phyloP scores from a whole-genome alignment of 371 early-diverging fungal genomes.

The Syncephalastrum monosporum region DNA sequence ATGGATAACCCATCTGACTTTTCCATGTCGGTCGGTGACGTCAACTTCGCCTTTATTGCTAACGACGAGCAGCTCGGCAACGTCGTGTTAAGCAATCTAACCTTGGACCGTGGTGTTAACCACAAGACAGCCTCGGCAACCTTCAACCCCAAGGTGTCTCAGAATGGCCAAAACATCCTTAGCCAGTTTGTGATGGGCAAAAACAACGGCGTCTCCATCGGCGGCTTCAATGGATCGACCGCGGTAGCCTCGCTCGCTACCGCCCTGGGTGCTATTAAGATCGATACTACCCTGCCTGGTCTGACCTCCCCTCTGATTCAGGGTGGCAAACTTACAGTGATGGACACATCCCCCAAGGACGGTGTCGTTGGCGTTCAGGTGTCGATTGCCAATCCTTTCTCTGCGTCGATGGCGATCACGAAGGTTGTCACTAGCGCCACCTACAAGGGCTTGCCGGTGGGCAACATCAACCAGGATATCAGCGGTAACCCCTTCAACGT shows the following conservation, averaged over 20 bases:
- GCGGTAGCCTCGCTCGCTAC: slow-evolving; percentile 42
- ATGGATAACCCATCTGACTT: slow-evolving; percentile 63
- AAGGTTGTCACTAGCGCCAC: slow-evolving; percentile 49
- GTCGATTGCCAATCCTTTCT: slow-evolving; percentile 57
- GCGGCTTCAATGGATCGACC: slow-evolving; percentile 47
- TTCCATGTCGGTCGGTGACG: slow-evolving; percentile 56
- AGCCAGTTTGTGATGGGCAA: slow-evolving; percentile 58
- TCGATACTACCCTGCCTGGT: slow-evolving; percentile 54
- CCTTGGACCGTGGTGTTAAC: slow-evolving; percentile 50
- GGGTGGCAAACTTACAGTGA: slow-evolving; percentile 43
- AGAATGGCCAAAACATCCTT: slow-evolving; percentile 49
- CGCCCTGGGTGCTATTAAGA: slow-evolving; percentile 44
- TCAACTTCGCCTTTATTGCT: slow-evolving; percentile 46
- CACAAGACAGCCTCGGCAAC: slow-evolving; percentile 42
- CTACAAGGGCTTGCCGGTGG: slow-evolving; percentile 50
- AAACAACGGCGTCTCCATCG: slow-evolving; percentile 46
- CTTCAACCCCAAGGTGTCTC: slow-evolving; percentile 51
- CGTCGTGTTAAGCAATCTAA: slow-evolving; percentile 46
- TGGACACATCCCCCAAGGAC: slow-evolving; percentile 39
- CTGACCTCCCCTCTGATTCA: slow-evolving; percentile 50
- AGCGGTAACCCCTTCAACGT: slow-evolving; percentile 42
- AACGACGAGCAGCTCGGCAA: slow-evolving; percentile 42
- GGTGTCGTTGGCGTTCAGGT: slow-evolving; percentile 53
- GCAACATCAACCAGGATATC: slow-evolving; percentile 51
- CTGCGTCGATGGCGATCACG: slow-evolving; percentile 48